phyloP scores from a whole-genome alignment of 1,139 yeast genomes.

The Nakaseomyces delphensis region DNA sequence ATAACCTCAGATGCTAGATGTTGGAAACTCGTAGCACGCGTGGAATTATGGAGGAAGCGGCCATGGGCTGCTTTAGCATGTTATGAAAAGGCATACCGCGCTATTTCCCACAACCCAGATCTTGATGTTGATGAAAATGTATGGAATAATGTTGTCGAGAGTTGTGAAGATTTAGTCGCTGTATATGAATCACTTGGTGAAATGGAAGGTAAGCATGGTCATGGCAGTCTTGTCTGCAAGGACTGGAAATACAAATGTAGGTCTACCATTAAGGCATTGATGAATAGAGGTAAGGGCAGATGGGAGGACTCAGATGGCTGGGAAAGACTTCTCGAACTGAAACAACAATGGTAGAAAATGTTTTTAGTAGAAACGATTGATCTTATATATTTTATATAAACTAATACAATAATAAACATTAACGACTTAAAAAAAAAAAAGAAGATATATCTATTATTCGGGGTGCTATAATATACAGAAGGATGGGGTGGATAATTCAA shows the following conservation, averaged over 20 bases:
- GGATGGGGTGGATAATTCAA: too few species aligned
- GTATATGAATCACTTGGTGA: constrained; percentile 87
- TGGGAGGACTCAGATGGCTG: constrained; percentile 83
- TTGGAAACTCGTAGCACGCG: constrained; percentile 79
- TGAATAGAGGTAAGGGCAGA: constrained; percentile 67
- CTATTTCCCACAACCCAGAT: constrained; percentile 56
- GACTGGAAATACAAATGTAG: constrained; percentile 88
- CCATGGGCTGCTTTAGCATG: constrained; percentile 87
- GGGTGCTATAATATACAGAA: background rate
- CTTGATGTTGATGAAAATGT: constrained; percentile 50
- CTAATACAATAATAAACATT: too few species aligned
- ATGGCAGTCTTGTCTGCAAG: constrained; percentile 75
- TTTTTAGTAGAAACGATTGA: too few species aligned
- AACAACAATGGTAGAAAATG: constrained; percentile 32
- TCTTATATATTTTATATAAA: too few species aligned
- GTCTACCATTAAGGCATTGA: constrained; percentile 59
- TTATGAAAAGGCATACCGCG: constrained; percentile 80
- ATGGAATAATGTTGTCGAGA: constrained; percentile 77
- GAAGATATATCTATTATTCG: background rate
- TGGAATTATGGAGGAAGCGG: constrained; percentile 74
- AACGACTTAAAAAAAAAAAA: background rate
- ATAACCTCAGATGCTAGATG: constrained; percentile 63
- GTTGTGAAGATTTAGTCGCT: constrained; percentile 70
- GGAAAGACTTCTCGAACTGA: constrained; percentile 51
- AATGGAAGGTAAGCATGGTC: constrained; percentile 73